A percentile compares a stretch with the other conserved stretches of the same genome.
These are phyloP conservation scores for Trypanosoma cruzi DNA, from an alignment of 208 protist species.

Conservation along the genomic window DNA sequence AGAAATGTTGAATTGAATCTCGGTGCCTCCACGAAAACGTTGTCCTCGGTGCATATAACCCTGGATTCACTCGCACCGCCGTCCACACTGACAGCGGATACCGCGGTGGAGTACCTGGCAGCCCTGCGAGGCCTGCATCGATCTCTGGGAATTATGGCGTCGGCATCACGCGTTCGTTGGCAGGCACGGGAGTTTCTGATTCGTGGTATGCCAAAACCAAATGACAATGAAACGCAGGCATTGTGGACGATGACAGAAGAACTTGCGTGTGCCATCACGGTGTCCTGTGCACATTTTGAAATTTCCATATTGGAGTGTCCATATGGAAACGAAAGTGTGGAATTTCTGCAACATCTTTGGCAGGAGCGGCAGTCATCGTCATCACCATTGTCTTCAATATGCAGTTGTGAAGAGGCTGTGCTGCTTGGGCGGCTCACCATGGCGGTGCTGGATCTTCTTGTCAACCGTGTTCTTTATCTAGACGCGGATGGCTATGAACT, in stretches of 20 bases:
- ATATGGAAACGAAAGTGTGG: slow-evolving; percentile 15
- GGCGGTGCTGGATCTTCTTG: slow-evolving; percentile 13
- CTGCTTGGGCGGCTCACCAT: slow-evolving; percentile 19
- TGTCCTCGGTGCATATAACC: slow-evolving; percentile 3
- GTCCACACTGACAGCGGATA: background rate
- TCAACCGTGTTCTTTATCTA: slow-evolving; percentile 7
- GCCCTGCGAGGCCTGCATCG: slow-evolving; percentile 15
- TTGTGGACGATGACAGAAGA: slow-evolving; percentile 21
- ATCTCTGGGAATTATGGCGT: background rate
- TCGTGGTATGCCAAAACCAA: slow-evolving; percentile 4
- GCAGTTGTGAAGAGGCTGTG: slow-evolving; percentile 11
- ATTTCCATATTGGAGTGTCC: slow-evolving; percentile 23
- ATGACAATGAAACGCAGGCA: background rate
- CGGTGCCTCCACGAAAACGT: background rate
- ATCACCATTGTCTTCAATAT: background rate
- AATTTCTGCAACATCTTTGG: slow-evolving; percentile 23
- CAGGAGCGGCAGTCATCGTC: background rate
- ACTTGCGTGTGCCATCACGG: slow-evolving; percentile 19
- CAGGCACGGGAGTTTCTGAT: slow-evolving; percentile 26
- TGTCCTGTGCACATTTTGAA: slow-evolving; percentile 30
- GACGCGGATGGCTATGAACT: background rate
- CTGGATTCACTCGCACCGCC: slow-evolving; percentile 12
- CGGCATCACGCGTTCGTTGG: slow-evolving; percentile 16
- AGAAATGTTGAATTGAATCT: background rate
- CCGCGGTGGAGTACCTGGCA: slow-evolving; percentile 17